Evolutionary conservation across 306 rosid species (phyloP).

Genomic region (Vicia sativa): DNA sequence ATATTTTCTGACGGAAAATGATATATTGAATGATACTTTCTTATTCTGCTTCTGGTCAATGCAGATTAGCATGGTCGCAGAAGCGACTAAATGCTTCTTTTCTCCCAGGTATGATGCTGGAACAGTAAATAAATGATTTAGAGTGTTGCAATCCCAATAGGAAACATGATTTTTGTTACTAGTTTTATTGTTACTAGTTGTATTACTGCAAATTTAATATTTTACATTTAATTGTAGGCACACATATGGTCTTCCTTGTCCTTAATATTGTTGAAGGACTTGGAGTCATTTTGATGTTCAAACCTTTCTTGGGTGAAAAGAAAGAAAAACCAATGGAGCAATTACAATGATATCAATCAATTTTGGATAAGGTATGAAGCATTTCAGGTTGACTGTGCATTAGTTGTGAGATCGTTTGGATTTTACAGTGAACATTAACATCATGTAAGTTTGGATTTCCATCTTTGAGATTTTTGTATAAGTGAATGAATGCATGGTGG

Average conservation of each 20-base stretch:
- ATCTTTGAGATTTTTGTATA: background rate
- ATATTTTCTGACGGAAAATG: no score
- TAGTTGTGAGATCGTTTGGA: no score
- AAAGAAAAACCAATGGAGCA: background rate
- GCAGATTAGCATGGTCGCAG: conserved; percentile 33
- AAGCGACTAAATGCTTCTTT: conserved; percentile 18
- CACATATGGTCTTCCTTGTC: conserved; percentile 30
- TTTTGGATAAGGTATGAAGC: background rate
- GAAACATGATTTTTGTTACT: no score
- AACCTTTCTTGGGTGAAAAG: conserved; percentile 34
- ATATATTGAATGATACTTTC: no score
- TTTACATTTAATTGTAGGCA: conserved; percentile 22
- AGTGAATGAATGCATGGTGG: background rate
- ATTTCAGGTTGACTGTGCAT: no score
- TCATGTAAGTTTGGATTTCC: background rate
- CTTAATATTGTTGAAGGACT: conserved; percentile 30
- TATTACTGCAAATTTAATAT: background rate
- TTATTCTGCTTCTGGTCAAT: background rate
- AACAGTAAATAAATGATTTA: no score
- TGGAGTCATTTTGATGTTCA: conserved; percentile 28
- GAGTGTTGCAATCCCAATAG: no score
- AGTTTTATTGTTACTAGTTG: no score
- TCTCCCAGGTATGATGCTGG: conserved; percentile 19
- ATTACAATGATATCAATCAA: background rate
- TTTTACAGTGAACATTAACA: no score